These are phyloP conservation scores for Paracoccidioides lutzii DNA, from an alignment of 2,329 filamentous ascomycete species.

Conservation along the genomic window DNA sequence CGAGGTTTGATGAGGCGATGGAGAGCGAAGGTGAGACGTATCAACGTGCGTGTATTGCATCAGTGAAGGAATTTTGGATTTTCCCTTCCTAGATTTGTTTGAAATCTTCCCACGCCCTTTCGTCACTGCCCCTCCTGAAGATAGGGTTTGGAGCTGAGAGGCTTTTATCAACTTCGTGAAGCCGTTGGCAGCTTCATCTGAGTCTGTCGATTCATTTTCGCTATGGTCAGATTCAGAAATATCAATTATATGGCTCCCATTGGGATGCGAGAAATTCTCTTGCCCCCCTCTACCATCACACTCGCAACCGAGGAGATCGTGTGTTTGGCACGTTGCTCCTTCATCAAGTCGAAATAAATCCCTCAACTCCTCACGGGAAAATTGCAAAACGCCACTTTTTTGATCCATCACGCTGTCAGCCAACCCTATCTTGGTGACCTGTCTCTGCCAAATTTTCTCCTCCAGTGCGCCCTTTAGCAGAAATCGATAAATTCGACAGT, in stretches of 20 bases:
- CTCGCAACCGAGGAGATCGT: slow-evolving; percentile 51
- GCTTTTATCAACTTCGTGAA: slow-evolving; percentile 27
- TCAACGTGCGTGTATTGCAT: slow-evolving; percentile 34
- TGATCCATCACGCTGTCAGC: slow-evolving; percentile 60
- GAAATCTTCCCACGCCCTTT: slow-evolving; percentile 22
- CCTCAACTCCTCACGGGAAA: slow-evolving; percentile 52
- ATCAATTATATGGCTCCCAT: background rate
- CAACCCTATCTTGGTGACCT: slow-evolving; percentile 57
- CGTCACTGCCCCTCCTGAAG: background rate
- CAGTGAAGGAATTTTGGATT: slow-evolving; percentile 30
- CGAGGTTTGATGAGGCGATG: background rate
- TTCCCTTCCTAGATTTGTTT: slow-evolving; percentile 14
- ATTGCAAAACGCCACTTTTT: slow-evolving; percentile 46
- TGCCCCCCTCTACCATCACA: slow-evolving; percentile 44
- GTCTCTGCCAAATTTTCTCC: slow-evolving; percentile 63
- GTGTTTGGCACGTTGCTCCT: slow-evolving; percentile 50
- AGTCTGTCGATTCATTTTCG: slow-evolving; percentile 5
- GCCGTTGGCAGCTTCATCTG: slow-evolving; percentile 21
- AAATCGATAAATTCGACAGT: slow-evolving; percentile 57
- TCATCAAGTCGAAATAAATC: slow-evolving; percentile 56
- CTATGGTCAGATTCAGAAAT: background rate
- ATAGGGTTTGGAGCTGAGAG: slow-evolving; percentile 21
- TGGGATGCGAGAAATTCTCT: background rate
- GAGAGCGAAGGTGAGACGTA: slow-evolving; percentile 18
- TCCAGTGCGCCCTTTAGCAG: slow-evolving; percentile 56